These are phyloP conservation scores for Fusarium oxysporum DNA, from an alignment of 2,329 filamentous ascomycete genomes.

Conservation along the genomic window DNA sequence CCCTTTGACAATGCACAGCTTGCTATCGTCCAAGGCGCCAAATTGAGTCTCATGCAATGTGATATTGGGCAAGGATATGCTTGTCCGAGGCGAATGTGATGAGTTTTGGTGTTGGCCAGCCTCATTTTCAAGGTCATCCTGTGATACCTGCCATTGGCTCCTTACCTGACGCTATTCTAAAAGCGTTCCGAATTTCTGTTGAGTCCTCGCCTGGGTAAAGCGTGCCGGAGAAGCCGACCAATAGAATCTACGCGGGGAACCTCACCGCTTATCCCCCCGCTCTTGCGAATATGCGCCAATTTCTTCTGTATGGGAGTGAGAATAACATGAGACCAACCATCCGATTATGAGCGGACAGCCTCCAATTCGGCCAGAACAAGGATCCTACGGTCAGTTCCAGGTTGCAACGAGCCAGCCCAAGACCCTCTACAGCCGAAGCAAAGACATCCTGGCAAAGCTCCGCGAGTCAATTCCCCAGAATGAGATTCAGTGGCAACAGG, in stretches of 20 bases:
- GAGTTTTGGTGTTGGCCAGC: background rate
- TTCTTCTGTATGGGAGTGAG: rapidly evolving
- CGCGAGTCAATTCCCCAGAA: background rate
- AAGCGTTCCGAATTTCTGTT: no score
- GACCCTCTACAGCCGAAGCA: rapidly evolving
- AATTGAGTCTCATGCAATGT: no score
- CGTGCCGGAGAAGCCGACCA: background rate
- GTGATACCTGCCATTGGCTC: background rate
- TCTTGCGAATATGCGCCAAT: rapidly evolving
- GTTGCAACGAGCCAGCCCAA: rapidly evolving
- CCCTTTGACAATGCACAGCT: no score
- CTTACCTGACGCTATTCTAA: background rate
- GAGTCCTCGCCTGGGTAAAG: no score
- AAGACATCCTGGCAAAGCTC: background rate
- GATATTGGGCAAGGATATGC: no score
- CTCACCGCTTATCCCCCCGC: background rate
- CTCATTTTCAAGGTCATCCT: background rate
- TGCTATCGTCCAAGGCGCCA: no score
- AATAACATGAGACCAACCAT: rapidly evolving
- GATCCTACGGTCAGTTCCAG: background rate
- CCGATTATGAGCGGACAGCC: rapidly evolving
- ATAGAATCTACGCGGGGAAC: background rate
- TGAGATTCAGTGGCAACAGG: background rate
- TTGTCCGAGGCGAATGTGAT: no score
- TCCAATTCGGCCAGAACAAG: background rate